Conservation (phyloP, 2,329 filamentous ascomycete species). For the Epichloe sibirici region DNA sequence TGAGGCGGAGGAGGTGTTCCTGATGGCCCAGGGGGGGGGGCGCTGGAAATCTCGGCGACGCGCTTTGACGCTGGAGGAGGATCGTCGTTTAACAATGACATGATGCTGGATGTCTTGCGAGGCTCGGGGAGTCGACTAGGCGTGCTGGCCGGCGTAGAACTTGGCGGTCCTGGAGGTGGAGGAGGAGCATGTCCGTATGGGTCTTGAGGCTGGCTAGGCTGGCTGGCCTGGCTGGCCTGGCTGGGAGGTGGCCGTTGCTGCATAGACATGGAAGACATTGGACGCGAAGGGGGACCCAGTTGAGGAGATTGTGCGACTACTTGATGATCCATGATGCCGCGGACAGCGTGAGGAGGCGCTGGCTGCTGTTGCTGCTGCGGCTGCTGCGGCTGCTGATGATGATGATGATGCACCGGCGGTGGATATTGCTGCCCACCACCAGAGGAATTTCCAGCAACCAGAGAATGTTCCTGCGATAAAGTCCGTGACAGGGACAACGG, state of each 20-base stretch:
- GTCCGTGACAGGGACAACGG: conserved; percentile 25
- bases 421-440: conserved; percentile 20
- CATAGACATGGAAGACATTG: conserved; percentile 24
- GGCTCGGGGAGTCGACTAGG: conserved; percentile 32
- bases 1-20: conserved; percentile 40
- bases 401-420: conserved; percentile 19
- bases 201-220: conserved; percentile 15
- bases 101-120: conserved; percentile 51
- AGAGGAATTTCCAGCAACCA: conserved; percentile 18
- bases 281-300: conserved; percentile 26
- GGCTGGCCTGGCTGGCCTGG: conserved; percentile 5
- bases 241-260: conserved; percentile 23
- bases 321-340: conserved; percentile 28
- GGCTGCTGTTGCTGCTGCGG: not conserved
- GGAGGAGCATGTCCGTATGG: conserved; percentile 17
- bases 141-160: conserved; percentile 1
- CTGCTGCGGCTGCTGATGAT: not conserved
- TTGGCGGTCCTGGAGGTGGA: conserved; percentile 12
- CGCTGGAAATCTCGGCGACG: conserved; percentile 32
- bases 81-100: conserved; percentile 52
- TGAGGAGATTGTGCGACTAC: conserved; percentile 26
- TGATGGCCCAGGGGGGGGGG: conserved; percentile 29
- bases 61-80: conserved; percentile 39
- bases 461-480: conserved; percentile 31
- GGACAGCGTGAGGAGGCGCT: conserved; percentile 6